phyloP scores from a whole-genome alignment of 1,139 yeast genomes.

The Diutina rugosa region DNA sequence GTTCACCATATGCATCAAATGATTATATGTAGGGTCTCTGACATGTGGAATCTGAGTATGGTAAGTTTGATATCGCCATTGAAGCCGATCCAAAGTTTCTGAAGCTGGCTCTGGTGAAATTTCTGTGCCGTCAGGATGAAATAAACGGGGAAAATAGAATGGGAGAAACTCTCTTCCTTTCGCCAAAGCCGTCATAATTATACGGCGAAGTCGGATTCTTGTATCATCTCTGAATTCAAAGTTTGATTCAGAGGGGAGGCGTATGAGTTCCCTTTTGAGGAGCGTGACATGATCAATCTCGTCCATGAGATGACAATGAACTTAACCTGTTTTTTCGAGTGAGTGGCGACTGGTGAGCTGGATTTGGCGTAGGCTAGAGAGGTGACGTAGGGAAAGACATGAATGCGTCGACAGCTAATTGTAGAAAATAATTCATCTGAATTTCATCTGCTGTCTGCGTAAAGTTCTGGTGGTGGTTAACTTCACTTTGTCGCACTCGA shows the following conservation, averaged over 20 bases:
- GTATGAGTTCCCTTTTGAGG: conserved; percentile 18
- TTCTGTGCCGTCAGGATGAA: conserved; percentile 2
- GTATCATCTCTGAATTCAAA: conserved; percentile 23
- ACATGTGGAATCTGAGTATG: conserved; percentile 24
- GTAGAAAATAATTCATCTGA: too few species aligned
- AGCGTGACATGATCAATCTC: not conserved
- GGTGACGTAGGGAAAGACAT: not conserved
- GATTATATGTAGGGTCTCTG: conserved; percentile 29
- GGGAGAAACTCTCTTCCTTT: conserved; percentile 33
- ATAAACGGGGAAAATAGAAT: conserved; percentile 35
- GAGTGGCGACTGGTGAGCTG: not conserved
- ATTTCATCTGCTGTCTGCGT: not conserved
- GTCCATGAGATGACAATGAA: not conserved
- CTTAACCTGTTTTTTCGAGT: not conserved
- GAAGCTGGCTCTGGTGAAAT: not conserved
- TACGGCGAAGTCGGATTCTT: conserved; percentile 31
- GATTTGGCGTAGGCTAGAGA: not conserved
- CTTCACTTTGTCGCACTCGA: not conserved
- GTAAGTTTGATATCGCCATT: conserved; percentile 18
- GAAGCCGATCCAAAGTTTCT: conserved; percentile 6
- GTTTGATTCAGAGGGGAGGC: conserved; percentile 18
- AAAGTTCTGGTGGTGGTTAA: not conserved
- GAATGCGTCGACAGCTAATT: not conserved
- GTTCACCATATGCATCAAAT: not conserved
- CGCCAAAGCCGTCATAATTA: conserved; percentile 39